These are phyloP conservation scores for Penicillium sp. DNA, from an alignment of 2,329 filamentous ascomycete genomes.

Conservation along the genomic window DNA sequence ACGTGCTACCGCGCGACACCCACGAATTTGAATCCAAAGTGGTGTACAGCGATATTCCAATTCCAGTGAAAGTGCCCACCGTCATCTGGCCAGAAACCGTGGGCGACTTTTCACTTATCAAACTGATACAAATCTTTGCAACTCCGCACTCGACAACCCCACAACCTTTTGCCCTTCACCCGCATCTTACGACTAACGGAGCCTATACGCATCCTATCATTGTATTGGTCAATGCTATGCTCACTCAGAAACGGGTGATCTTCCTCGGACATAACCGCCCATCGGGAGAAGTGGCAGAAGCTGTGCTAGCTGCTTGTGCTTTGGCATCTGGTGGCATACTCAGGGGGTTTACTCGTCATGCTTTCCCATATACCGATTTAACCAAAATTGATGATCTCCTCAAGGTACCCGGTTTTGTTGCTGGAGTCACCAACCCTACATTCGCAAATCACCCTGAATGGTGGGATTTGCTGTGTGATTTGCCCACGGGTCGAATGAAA, in stretches of 20 bases:
- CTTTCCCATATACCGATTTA: constrained; percentile 95
- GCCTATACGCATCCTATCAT: constrained; percentile 89
- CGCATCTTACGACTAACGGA: constrained; percentile 90
- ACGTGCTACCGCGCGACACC: constrained; percentile 82
- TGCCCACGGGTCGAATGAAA: constrained; percentile 87
- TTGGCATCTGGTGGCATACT: constrained; percentile 89
- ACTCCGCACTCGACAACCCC: constrained; percentile 75
- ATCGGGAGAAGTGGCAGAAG: constrained; percentile 92
- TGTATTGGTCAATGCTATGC: constrained; percentile 85
- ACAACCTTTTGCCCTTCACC: constrained; percentile 79
- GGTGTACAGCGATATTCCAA: constrained; percentile 92
- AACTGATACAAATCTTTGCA: constrained; percentile 92
- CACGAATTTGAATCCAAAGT: constrained; percentile 97
- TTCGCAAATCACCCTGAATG: constrained; percentile 94
- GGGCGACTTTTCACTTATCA: constrained; percentile 94
- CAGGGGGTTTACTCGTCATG: constrained; percentile 89
- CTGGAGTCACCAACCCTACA: constrained; percentile 93
- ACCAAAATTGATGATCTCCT: constrained; percentile 96
- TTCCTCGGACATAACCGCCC: constrained; percentile 94
- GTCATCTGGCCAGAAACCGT: constrained; percentile 93
- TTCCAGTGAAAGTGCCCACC: constrained; percentile 93
- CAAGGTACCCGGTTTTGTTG: constrained; percentile 95
- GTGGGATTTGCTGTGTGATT: constrained; percentile 96
- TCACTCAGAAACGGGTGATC: constrained; percentile 94
- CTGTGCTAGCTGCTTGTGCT: constrained; percentile 94